Base-by-base conservation (phyloP, 306 rosid species). In the Chamaecrista fasciculata region DNA sequence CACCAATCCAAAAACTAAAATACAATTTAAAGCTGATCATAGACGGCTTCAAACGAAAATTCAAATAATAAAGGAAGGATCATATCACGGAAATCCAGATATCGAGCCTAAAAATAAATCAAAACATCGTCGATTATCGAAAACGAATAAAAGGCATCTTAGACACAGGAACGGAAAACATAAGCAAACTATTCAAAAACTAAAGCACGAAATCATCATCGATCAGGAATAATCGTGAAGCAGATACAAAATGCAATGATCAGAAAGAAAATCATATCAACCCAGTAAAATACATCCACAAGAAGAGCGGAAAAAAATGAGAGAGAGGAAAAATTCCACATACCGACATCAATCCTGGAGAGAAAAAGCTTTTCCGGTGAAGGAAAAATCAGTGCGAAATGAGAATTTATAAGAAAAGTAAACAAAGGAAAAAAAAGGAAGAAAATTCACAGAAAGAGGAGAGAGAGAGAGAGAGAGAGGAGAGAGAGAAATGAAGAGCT, bases 321-420 rank as follows among this genome's bases (percentile, higher is more conserved):
- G 36, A 63, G 44, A 53, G 9, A 39, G 46, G 12, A 53, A 24
- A 11, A 46, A 48, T 48, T 47, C 26, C 28, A 77, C 97, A 47
- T 93, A 93, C 98, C 97, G 98, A 88, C 98, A 93, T 93, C 84
- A 90, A 88, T 84, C 67, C 85, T 68, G 67, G 69, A 58, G 80
- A 65, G 42, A 64, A 21, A 21, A 24, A 21, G 18, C 26, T 62
- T 62, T 78, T 74, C 52, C 40, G 69, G 68, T 84, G 66, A 82
- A 52, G 62, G 72, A 50, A 24, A 71, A 61, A 20, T 19, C 76
- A 33, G 31, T 18, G 51, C 23, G 60, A 28, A 62, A 67, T 42
- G 66, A 14, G 12, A 65, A 71, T 75, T 65, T 57, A 57, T 57
- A 43, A 59, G 42, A 51, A 67, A 67, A 42, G 71, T 50, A 79